A percentile compares a stretch with the other conserved stretches of the same genome.
phyloP scores from a whole-genome alignment of 768 basidiomycete species.

The Daedalea quercina region DNA sequence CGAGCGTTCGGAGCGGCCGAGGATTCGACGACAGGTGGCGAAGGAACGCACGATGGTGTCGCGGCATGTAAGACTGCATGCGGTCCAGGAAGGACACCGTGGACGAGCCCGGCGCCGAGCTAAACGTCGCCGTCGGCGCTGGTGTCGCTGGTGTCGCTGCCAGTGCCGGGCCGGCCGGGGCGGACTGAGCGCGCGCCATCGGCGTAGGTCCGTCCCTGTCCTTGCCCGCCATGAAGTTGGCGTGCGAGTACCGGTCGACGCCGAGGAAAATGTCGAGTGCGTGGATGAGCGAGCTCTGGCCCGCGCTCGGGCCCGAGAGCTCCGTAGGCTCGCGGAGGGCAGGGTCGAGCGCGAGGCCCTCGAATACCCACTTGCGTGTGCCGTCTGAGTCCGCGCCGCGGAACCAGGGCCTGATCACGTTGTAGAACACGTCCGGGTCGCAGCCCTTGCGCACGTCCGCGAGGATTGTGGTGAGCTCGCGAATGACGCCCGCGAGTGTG shows the following conservation, averaged over 20 bases:
- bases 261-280: conserved; percentile 48
- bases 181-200: neutral
- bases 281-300: conserved; percentile 55
- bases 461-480: conserved; percentile 54
- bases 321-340: conserved; percentile 27
- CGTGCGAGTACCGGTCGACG: conserved; percentile 35
- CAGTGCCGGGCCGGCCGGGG: conserved; percentile 10
- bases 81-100: conserved; percentile 38
- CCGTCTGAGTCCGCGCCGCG: conserved; percentile 40
- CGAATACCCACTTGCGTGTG: conserved; percentile 33
- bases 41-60: conserved; percentile 52
- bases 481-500: conserved; percentile 57
- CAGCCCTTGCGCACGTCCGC: conserved; percentile 62
- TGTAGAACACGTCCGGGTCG: conserved; percentile 59
- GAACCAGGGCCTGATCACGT: conserved; percentile 58
- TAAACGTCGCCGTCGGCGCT: conserved; percentile 7
- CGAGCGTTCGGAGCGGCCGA: conserved; percentile 41
- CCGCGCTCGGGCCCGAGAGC: conserved; percentile 53
- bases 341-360: conserved; percentile 33
- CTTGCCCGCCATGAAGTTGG: conserved; percentile 11
- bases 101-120: conserved; percentile 9
- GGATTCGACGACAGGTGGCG: conserved; percentile 40
- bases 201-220: too few relatives aligned
- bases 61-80: conserved; percentile 58
- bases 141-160: conserved; percentile 24